These are phyloP conservation scores for Aspergillus sp. DNA, from an alignment of 2,329 filamentous ascomycete genomes.

Conservation along the genomic window DNA sequence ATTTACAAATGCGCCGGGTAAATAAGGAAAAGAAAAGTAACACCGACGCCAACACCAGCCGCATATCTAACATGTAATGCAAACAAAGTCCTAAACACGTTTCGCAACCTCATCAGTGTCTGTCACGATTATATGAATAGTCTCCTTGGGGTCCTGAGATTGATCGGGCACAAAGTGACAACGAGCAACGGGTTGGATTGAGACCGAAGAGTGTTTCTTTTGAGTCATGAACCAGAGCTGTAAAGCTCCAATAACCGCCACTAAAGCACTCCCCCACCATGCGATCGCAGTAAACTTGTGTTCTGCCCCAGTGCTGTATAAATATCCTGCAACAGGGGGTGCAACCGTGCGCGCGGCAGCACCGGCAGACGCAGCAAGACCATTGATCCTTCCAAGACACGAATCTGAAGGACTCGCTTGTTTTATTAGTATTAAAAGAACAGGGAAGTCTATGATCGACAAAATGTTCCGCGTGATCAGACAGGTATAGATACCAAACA, in stretches of 20 bases:
- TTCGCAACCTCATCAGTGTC: constrained; percentile 16
- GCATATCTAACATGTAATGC: no score
- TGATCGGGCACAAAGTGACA: constrained; percentile 25
- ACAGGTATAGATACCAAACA: constrained; percentile 65
- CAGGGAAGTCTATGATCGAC: constrained; percentile 67
- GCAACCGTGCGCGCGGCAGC: constrained; percentile 69
- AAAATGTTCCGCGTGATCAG: constrained; percentile 66
- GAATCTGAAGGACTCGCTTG: constrained; percentile 65
- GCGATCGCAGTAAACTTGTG: constrained; percentile 61
- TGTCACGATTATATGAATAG: constrained; percentile 32
- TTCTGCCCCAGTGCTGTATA: constrained; percentile 63
- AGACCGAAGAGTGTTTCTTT: constrained; percentile 45
- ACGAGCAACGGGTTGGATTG: constrained; percentile 36
- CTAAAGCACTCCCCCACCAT: constrained; percentile 60
- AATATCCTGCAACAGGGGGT: constrained; percentile 65
- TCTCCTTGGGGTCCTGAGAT: constrained; percentile 21
- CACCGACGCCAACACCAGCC: background rate
- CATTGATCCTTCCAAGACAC: constrained; percentile 69
- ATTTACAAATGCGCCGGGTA: background rate
- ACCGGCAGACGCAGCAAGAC: constrained; percentile 69
- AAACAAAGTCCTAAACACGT: background rate
- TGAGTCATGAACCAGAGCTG: constrained; percentile 58
- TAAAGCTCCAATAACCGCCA: constrained; percentile 56
- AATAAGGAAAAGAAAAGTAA: background rate
- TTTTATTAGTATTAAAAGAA: constrained; percentile 70